Base-by-base conservation (phyloP, 331 rosid species). In the Prunus yedoensis region DNA sequence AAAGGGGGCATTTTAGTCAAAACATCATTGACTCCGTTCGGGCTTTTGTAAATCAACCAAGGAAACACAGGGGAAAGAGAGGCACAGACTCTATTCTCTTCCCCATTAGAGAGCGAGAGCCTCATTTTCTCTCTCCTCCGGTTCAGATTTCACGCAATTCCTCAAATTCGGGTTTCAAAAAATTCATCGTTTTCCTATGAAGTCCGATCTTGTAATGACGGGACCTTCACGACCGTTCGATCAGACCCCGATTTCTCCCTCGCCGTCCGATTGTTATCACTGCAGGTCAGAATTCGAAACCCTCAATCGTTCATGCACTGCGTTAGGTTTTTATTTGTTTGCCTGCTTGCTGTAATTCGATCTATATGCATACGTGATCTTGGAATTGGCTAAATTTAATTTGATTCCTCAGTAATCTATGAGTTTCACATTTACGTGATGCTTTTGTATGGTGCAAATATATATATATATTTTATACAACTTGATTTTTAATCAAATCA, bases 211-310 rank as follows among this genome's bases (percentile, higher is more conserved):
- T 54, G 76, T 62, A 51, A 88, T 85, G 88, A 54, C 81, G 79
- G 89, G 83, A 72, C 65, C 84, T 46, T 69, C 85, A 28, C 83
- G 77, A 23, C 77, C 78, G 51, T 71, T 61, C 51, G 93, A 91
- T 83, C 89, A 54, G 67, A 11, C 71, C 70, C 68, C 83, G 20
- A 41, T 70, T 18, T 49, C 83, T 28, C 68, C 86, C 12, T 66
- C 85, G 47, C 81, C 86, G 63, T 77, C 84, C 14, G 62, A 46
- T 47, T 77, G 68, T 68, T 86, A 73, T 18, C 80, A 64, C 57
- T 71, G 69, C 76, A 82, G 97, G 94, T 89, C 20, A 54, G 71
- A 78, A 54, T 59, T 78, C 21, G 16, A 64, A 18, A 35, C 18
- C 50, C 49, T 70, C 57, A 43, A 8, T 3, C 3, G 69, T 54